Base-by-base conservation (phyloP, 2,329 filamentous ascomycete genomes). In the Periconia sp. region DNA sequence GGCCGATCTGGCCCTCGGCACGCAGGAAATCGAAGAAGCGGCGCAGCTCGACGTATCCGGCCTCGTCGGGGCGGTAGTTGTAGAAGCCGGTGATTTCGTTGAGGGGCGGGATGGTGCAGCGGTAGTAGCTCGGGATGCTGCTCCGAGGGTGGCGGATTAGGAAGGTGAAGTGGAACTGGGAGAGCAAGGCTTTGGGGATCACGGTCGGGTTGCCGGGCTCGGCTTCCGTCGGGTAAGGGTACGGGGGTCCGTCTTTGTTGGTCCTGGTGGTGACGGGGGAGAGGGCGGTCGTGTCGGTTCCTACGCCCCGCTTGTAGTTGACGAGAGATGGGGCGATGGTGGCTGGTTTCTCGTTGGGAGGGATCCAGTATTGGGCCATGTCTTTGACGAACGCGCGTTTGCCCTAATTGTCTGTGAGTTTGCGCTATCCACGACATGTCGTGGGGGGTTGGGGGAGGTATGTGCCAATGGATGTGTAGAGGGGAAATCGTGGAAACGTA, bases 371-470 rank as follows among this genome's bases (percentile, higher is more conserved):
- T 76, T 97, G 89, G 52, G 90, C 88, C 79, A 97, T 99, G 74
- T 97, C 94, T 76, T 99, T 99, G 83, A 99, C 94, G 79, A 97
- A 97, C 65, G 96, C 79, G 64, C 93, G 90, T 79, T 96, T 96
- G 66, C 87, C 89, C 90, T 95, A 63, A 57, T 18, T 14, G 10
- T 17, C 9, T 31, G 62, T 72, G 51, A 73, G 69, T 51, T 54
- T 54, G 55, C 47, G 54, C 48, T 48, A 47, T 48, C 48, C 31
- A 49, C 18, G 17, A 45, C 30, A 47, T 10, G 45, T 37, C 18
- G 14, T 13, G 45, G 47, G 13, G 41, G 41, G 31, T 43, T 30
- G 45, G 42, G 43, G 47, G 46, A 17, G 40, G 41, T 41, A n/a
- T 17, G 30, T n/a, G 42, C 20, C 15, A 41, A 50, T 41, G 19